Evolutionary conservation across 805 yeast species (phyloP).

Genomic region (Suhomyces sp.): DNA sequence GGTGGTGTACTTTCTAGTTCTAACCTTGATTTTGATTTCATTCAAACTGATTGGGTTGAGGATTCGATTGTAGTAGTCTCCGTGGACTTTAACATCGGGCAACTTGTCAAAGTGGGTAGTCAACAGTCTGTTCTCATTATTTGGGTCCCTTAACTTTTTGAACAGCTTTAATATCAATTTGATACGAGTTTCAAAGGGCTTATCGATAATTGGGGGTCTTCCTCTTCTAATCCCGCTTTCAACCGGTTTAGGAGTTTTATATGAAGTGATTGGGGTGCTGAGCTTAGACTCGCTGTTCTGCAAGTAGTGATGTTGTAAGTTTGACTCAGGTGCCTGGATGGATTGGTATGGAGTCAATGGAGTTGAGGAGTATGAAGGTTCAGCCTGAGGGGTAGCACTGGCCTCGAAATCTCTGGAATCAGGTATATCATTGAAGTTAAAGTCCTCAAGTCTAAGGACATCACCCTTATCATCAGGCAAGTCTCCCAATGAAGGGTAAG

Average conservation of each 20-base stretch:
- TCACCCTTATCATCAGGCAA: slow-evolving; percentile 49
- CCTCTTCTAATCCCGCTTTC: slow-evolving; percentile 70
- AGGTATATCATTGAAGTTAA: slow-evolving; percentile 10
- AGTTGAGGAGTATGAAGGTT: slow-evolving; percentile 3
- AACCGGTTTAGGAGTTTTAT: slow-evolving; percentile 11
- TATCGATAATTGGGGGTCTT: slow-evolving; percentile 87
- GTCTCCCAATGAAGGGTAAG: slow-evolving; percentile 68
- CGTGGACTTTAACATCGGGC: slow-evolving; percentile 62
- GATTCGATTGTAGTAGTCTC: slow-evolving; percentile 55
- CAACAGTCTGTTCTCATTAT: slow-evolving; percentile 47
- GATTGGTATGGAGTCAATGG: slow-evolving; percentile 6
- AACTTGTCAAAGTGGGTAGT: slow-evolving; percentile 75
- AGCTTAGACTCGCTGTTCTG: background rate
- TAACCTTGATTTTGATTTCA: slow-evolving; percentile 77
- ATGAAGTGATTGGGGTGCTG: background rate
- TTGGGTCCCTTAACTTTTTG: slow-evolving; percentile 64
- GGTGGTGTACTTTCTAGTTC: slow-evolving; percentile 75
- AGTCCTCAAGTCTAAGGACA: slow-evolving; percentile 10
- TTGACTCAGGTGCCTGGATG: slow-evolving; percentile 2
- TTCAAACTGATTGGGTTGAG: slow-evolving; percentile 64
- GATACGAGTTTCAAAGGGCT: slow-evolving; percentile 89
- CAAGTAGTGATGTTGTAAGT: background rate
- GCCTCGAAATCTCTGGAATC: slow-evolving; percentile 3
- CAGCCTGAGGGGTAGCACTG: slow-evolving; percentile 6
- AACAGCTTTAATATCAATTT: slow-evolving; percentile 80